Evolutionary conservation across 2,329 filamentous ascomycete species (phyloP).

Genomic region (Emmonsia crescens): DNA sequence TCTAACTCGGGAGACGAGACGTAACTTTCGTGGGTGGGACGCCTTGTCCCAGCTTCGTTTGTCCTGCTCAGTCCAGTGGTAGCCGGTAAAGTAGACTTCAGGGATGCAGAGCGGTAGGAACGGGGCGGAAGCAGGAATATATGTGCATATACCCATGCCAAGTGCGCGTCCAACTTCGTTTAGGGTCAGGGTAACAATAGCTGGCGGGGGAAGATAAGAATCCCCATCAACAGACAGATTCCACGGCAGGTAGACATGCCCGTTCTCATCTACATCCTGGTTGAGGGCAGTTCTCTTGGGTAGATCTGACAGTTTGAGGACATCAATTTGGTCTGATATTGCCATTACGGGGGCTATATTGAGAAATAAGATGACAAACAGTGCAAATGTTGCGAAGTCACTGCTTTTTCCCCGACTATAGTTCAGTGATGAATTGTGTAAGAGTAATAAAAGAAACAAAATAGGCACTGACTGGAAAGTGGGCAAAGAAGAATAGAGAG

Average conservation of each 20-base stretch:
- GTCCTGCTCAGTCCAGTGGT: constrained; percentile 1
- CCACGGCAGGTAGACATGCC: neutral
- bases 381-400: neutral
- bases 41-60: constrained; percentile 4
- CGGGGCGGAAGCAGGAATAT: neutral
- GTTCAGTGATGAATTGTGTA: neutral
- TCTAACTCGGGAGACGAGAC: neutral
- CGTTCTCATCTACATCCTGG: neutral
- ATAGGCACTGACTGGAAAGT: neutral
- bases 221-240: neutral
- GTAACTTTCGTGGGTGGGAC: neutral
- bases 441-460: no score
- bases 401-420: neutral
- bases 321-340: neutral
- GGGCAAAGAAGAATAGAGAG: neutral
- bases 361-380: neutral
- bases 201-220: neutral
- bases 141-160: constrained; percentile 1
- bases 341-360: neutral
- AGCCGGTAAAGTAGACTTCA: constrained; percentile 3
- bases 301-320: neutral
- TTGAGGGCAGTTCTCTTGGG: neutral
- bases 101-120: neutral
- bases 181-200: constrained; percentile 2
- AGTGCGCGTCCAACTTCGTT: constrained; percentile 5